Evolutionary conservation across 371 early-diverging fungal genomes (phyloP).

Genomic region (Mucor racemosus): DNA sequence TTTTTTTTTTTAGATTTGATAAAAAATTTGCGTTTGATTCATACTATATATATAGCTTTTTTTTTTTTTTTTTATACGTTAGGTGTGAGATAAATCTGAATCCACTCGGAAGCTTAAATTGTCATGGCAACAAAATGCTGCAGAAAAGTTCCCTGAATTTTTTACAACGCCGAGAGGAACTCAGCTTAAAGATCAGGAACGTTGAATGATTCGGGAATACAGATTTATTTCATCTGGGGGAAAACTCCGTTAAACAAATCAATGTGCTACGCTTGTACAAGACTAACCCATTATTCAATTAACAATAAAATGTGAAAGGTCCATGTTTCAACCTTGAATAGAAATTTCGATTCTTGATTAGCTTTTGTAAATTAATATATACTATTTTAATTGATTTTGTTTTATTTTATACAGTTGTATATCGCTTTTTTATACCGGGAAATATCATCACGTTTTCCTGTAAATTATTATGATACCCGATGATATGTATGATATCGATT

Average conservation of each 20-base stretch:
- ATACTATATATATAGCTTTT: conserved; percentile 13
- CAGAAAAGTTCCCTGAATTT: not conserved
- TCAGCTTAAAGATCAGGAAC: conserved; percentile 2
- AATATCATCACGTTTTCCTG: not conserved
- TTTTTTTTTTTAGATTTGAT: not conserved
- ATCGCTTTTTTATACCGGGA: not conserved
- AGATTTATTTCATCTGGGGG: not conserved
- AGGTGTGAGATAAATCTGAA: not conserved
- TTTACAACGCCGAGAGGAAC: not conserved
- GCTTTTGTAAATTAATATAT: too few species aligned
- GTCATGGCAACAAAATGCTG: not conserved
- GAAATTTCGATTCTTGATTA: not conserved
- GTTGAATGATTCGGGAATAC: conserved; percentile 4
- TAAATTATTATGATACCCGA: not conserved
- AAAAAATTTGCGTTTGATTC: not conserved
- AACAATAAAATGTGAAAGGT: not conserved
- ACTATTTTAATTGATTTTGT: too few species aligned
- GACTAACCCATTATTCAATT: not conserved
- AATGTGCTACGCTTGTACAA: conserved; percentile 8
- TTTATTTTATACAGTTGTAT: not conserved
- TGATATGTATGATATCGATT: not conserved
- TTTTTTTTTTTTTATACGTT: not conserved
- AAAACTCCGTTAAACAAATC: conserved; percentile 7
- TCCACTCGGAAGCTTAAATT: not conserved
- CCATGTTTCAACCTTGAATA: conserved; percentile 4